Evolutionary conservation across 2,329 filamentous ascomycete genomes (phyloP).

Genomic region (Cercospora brassicicola): DNA sequence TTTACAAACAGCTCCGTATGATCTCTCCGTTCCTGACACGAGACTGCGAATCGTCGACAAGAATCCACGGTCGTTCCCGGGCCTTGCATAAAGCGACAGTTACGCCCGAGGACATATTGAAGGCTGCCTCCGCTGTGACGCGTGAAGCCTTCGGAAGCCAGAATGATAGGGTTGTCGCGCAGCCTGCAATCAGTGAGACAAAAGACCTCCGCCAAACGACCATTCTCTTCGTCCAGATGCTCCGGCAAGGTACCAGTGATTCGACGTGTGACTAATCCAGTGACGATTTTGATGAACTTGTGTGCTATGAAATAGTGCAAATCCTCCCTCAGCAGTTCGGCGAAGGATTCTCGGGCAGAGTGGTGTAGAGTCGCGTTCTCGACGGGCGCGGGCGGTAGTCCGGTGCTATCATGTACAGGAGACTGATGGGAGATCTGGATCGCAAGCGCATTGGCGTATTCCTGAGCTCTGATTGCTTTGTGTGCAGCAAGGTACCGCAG

Average conservation of each 20-base stretch:
- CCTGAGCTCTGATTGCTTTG: slow-evolving; percentile 69
- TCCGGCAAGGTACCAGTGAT: slow-evolving; percentile 66
- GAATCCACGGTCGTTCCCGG: slow-evolving; percentile 56
- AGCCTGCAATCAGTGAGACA: slow-evolving; percentile 73
- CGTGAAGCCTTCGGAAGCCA: slow-evolving; percentile 74
- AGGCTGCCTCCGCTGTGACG: slow-evolving; percentile 73
- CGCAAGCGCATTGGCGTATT: slow-evolving; percentile 68
- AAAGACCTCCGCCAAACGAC: slow-evolving; percentile 74
- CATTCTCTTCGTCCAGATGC: slow-evolving; percentile 64
- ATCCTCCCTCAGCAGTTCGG: slow-evolving; percentile 64
- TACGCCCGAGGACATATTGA: slow-evolving; percentile 70
- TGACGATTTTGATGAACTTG: slow-evolving; percentile 66
- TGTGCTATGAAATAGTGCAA: slow-evolving; percentile 69
- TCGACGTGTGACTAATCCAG: slow-evolving; percentile 65
- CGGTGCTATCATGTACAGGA: slow-evolving; percentile 42
- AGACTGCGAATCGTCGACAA: slow-evolving; percentile 22
- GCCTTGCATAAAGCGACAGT: slow-evolving; percentile 76
- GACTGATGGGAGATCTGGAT: slow-evolving; percentile 55
- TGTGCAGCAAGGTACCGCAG: slow-evolving; percentile 19
- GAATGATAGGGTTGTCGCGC: slow-evolving; percentile 72
- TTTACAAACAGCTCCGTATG: slow-evolving; percentile 74
- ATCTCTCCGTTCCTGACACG: slow-evolving; percentile 62
- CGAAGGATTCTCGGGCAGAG: slow-evolving; percentile 63
- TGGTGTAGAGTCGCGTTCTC: slow-evolving; percentile 60
- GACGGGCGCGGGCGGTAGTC: slow-evolving; percentile 42